These are phyloP conservation scores for Myochromella boudieri DNA, from an alignment of 768 basidiomycete species.

Conservation along the genomic window DNA sequence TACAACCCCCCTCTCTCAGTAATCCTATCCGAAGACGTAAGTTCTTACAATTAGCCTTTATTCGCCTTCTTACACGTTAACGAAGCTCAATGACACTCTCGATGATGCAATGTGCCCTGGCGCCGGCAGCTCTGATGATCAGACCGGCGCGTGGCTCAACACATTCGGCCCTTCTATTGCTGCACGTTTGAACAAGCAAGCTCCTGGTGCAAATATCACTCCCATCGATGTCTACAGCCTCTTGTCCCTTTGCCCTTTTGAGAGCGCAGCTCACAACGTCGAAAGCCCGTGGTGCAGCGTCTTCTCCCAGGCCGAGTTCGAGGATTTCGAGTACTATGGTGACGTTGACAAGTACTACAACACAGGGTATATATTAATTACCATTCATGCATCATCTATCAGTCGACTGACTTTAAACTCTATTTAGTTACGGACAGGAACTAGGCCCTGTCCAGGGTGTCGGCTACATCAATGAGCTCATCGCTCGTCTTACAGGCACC, in stretches of 20 bases:
- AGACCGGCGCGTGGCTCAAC: constrained; percentile 54
- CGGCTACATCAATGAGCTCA: constrained; percentile 87
- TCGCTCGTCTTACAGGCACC: constrained; percentile 69
- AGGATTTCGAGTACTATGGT: constrained; percentile 62
- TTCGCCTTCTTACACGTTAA: background rate
- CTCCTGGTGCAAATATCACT: constrained; percentile 62
- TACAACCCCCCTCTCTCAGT: constrained; percentile 53
- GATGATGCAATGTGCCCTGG: constrained; percentile 66
- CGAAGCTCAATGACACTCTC: constrained; percentile 64
- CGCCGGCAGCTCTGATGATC: constrained; percentile 40
- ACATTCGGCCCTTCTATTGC: constrained; percentile 57
- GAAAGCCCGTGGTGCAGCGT: constrained; percentile 70
- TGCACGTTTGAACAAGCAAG: constrained; percentile 54
- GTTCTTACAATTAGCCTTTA: constrained; percentile 12
- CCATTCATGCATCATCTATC: background rate
- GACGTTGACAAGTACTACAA: constrained; percentile 81
- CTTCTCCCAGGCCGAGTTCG: constrained; percentile 67
- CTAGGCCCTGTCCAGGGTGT: constrained; percentile 81
- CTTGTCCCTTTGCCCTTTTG: constrained; percentile 79
- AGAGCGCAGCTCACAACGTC: constrained; percentile 54
- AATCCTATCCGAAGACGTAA: constrained; percentile 55
- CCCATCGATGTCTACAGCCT: constrained; percentile 55
- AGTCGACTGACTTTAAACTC: background rate
- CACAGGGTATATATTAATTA: constrained; percentile 54
- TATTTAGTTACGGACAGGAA: constrained; percentile 63